Conservation (phyloP, 2,329 filamentous ascomycete genomes). For the Pseudocercospora cruenta region DNA sequence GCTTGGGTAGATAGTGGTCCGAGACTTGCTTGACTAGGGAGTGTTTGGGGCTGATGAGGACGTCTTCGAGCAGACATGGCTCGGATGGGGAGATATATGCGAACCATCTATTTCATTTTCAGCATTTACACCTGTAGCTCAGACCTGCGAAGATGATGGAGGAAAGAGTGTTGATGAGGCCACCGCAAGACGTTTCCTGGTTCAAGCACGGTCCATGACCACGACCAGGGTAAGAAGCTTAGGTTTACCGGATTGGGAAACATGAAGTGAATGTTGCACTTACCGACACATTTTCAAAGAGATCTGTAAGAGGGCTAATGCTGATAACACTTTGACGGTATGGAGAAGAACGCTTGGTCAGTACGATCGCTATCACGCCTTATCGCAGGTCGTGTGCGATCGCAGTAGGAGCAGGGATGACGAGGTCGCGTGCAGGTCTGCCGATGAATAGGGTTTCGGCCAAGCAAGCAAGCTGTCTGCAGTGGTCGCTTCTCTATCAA, state of each 20-base stretch:
- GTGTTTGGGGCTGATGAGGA: constrained; percentile 53
- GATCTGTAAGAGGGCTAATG: neutral
- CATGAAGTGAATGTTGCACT: constrained; percentile 15
- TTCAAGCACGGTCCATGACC: neutral
- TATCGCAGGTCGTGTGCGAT: neutral
- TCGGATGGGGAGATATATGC: constrained; percentile 58
- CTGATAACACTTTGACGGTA: neutral
- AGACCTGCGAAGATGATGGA: neutral
- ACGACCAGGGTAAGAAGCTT: neutral
- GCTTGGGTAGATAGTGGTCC: constrained; percentile 59
- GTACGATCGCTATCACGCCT: neutral
- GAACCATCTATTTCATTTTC: constrained; percentile 52
- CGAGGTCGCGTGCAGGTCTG: neutral
- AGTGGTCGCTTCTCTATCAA: neutral
- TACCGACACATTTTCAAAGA: constrained; percentile 38
- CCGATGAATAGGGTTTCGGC: constrained; percentile 1
- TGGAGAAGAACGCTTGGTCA: neutral
- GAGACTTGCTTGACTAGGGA: constrained; percentile 51
- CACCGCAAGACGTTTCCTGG: neutral
- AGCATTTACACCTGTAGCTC: neutral
- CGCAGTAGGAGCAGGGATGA: neutral
- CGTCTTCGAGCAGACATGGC: constrained; percentile 59
- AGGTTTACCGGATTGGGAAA: neutral
- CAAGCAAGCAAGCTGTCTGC: neutral
- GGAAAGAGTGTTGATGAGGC: neutral